These are phyloP conservation scores for Vitis hybrid DNA, from an alignment of 177 flowering plant species.

Conservation along the genomic window DNA sequence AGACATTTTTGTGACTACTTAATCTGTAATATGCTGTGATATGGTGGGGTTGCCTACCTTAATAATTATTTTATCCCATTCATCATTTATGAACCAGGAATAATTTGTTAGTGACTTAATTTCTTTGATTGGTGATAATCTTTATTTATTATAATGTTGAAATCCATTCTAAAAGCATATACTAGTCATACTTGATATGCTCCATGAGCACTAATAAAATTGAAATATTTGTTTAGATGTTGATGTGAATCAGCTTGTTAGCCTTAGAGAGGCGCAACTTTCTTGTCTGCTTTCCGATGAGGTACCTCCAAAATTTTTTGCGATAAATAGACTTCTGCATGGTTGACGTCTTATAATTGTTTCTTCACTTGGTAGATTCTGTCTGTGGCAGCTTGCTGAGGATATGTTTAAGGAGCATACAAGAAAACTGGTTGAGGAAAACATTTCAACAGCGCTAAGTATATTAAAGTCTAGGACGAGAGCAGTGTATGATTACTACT, in stretches of 20 bases:
- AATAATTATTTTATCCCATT: no score
- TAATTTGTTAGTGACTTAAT: neutral
- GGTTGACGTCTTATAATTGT: neutral
- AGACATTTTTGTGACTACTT: no score
- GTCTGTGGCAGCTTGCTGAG: slow-evolving; percentile 74
- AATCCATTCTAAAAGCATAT: neutral
- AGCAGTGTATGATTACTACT: slow-evolving; percentile 50
- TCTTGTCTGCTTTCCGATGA: slow-evolving; percentile 77
- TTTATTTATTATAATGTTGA: neutral
- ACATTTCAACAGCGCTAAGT: slow-evolving; percentile 60
- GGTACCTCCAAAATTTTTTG: slow-evolving; percentile 38
- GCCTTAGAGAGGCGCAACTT: slow-evolving; percentile 73
- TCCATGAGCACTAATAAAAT: neutral
- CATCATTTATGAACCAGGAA: no score
- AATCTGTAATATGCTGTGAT: no score
- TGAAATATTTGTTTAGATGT: slow-evolving; percentile 46
- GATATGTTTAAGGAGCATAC: slow-evolving; percentile 77
- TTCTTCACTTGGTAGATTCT: slow-evolving; percentile 5
- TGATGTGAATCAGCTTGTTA: slow-evolving; percentile 48
- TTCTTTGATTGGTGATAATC: neutral
- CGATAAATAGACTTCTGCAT: neutral
- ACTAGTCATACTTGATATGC: neutral
- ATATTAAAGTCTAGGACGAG: slow-evolving; percentile 70
- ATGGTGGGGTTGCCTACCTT: no score
- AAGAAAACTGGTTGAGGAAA: slow-evolving; percentile 77